phyloP scores from a whole-genome alignment of 1,284 basidiomycete genomes.

The Puccinia brachypodii region DNA sequence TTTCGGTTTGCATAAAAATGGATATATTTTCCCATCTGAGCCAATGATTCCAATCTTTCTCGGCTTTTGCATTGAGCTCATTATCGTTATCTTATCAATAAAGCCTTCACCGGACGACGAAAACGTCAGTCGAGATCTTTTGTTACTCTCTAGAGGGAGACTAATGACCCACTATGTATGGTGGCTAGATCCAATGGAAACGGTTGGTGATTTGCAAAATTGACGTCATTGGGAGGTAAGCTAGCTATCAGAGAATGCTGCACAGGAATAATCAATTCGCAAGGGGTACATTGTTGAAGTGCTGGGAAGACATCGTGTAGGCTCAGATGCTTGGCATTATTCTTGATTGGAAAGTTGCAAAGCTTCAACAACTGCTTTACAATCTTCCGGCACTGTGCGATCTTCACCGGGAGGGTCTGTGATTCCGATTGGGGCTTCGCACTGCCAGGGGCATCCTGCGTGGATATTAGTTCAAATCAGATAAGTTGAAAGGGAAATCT shows the following conservation, averaged over 20 bases:
- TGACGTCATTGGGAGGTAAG: slow-evolving; percentile 72
- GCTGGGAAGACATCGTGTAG: slow-evolving; percentile 69
- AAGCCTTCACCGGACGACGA: slow-evolving; percentile 65
- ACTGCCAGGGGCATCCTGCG: slow-evolving; percentile 59
- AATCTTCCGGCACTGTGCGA: slow-evolving; percentile 63
- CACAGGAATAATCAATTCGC: slow-evolving; percentile 78
- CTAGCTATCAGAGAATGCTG: slow-evolving; percentile 90
- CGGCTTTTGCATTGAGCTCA: slow-evolving; percentile 89
- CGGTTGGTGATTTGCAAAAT: slow-evolving; percentile 71
- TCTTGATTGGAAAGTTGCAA: slow-evolving; percentile 65
- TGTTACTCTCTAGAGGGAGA: neutral
- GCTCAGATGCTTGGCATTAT: slow-evolving; percentile 61
- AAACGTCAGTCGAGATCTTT: neutral
- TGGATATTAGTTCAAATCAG: slow-evolving; percentile 29
- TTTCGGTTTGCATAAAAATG: slow-evolving; percentile 95
- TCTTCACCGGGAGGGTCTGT: slow-evolving; percentile 58
- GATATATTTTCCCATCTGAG: slow-evolving; percentile 78
- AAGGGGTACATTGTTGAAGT: slow-evolving; percentile 66
- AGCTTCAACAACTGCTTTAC: slow-evolving; percentile 69
- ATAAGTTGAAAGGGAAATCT: neutral
- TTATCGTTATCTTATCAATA: slow-evolving; percentile 79
- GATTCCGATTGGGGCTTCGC: slow-evolving; percentile 52
- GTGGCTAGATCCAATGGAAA: slow-evolving; percentile 77
- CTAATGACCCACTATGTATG: slow-evolving; percentile 66
- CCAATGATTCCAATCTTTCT: slow-evolving; percentile 85